Base-by-base conservation (phyloP, 1,284 basidiomycete genomes). In the Bothia castanella region DNA sequence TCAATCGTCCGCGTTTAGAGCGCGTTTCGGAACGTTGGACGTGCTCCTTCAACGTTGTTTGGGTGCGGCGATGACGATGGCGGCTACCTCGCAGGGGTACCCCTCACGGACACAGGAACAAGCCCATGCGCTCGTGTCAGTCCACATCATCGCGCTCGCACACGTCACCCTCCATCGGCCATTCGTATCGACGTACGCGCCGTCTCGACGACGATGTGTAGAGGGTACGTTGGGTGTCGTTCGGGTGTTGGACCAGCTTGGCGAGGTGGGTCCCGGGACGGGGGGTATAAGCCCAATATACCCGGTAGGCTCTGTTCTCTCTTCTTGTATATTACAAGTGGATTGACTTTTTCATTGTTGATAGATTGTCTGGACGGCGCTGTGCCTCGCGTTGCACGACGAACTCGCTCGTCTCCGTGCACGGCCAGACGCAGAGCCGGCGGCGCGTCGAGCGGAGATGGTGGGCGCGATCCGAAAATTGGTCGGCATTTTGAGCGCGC, bases 141-240 rank as follows among this genome's bases (percentile, higher is more conserved):
- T 67, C 37, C 63, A 62, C 37, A 42, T 64, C 30, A 7, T 47
- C 20, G 61, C 72, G 7, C 58, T 75, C 9, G 68, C 71, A 38
- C 61, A 69, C 20, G 67, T 73, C 4, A 71, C 66, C 13, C 63
- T 77, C 8, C 69, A 77, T 42, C 58, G 60, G 6, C 58, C 64
- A 2, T 65, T 68, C 27, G 48, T 59, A 16, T 43, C 56, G 13
- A 60, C 63, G 16, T 57, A 64, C 42, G 43, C 49, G 0, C 55
- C 47, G 3, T 70, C 70, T 2, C 59, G 61, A n/a, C 49, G 53
- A 27, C 63, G 67, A 38, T 66, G 65, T 35, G 37, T 69, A 32
- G 60, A 59, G 6, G 64, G 58, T 1, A 66, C 62, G 8, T 48
- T 62, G 19, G 35, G 41, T 2, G 47, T 58, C 10, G 54, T 62